Base-by-base conservation (phyloP, 345 rosid genomes). In the Eucalyptus pauciflora region DNA sequence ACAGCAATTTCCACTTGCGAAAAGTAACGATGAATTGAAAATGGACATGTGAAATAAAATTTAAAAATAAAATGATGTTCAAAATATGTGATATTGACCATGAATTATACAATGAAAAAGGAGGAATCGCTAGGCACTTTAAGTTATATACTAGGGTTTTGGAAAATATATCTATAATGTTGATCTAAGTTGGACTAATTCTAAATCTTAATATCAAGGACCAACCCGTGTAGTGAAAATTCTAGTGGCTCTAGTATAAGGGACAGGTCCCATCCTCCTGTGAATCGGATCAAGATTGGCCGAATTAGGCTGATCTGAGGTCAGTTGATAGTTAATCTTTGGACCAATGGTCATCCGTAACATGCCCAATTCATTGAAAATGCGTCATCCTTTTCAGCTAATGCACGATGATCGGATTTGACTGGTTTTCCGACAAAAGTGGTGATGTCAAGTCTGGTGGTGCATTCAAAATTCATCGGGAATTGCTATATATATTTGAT, bases 231-330 rank as follows among this genome's bases (percentile, higher is more conserved):
- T 20, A 20, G 0, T 52, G 25, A 20, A 52, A 52, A 9, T 52
- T 52, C 2, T 10, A 3, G 0, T 20, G 58, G 7, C 58, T 52
- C 10, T 4, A 52, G 25, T 7, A 52, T 52, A 18, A 52, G 10
- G 58, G 25, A 20, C 4, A 3, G 4, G 24, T 9, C 24, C 0
- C 3, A 0, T 18, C 58, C 27, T 56, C 62, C 5, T 10, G 12
- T 22, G 13, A 56, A 56, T 56, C 5, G 0, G 62, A 56, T 24
- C 13, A 7, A 56, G 62, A 56, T 24, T 0, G 13, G 13, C 29
- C 0, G 29, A 18, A 24, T 56, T 56, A 10, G 29, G 0, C 6
- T 56, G 0, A 1, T 56, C 13, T 1, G 4, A 25, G 62, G 3
- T 56, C 31, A 2, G 45, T 4, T 7, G 2, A 52, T 18, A 4